Conservation (phyloP, 345 rosid genomes). For the Murraya koenigii region DNA sequence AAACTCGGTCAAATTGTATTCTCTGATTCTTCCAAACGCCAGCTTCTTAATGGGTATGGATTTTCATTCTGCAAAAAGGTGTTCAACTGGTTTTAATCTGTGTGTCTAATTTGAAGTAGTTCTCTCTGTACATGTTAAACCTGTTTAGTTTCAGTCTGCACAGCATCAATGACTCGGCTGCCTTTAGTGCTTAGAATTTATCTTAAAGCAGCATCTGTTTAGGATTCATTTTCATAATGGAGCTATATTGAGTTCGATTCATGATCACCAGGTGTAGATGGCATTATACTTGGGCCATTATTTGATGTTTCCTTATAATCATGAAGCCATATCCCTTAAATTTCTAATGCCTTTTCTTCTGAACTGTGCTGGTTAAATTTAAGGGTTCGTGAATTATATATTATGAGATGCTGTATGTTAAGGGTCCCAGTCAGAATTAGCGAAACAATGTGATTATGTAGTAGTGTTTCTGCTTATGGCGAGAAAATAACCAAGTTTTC, state of each 20-base stretch:
- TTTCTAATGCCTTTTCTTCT: not conserved
- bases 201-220: not conserved
- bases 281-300: not conserved
- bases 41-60: conserved; percentile 66
- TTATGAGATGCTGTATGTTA: conserved; percentile 1
- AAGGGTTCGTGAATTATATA: not conserved
- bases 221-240: not conserved
- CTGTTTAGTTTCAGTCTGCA: not conserved
- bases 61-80: not conserved
- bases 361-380: not conserved
- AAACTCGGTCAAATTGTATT: conserved; percentile 85
- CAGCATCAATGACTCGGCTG: not conserved
- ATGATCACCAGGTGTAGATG: not conserved
- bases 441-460: too few relatives aligned
- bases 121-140: not conserved
- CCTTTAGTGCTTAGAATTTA: not conserved
- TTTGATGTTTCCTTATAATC: not conserved
- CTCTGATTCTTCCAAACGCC: conserved; percentile 74
- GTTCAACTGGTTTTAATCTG: not conserved
- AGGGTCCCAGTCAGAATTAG: too few relatives aligned
- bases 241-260: not conserved
- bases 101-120: not conserved
- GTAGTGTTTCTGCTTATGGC: too few relatives aligned
- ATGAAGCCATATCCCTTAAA: not conserved
- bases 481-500: too few relatives aligned